Conservation (phyloP, 2,329 filamentous ascomycete genomes). For the Ploettnerulaceae sp. region DNA sequence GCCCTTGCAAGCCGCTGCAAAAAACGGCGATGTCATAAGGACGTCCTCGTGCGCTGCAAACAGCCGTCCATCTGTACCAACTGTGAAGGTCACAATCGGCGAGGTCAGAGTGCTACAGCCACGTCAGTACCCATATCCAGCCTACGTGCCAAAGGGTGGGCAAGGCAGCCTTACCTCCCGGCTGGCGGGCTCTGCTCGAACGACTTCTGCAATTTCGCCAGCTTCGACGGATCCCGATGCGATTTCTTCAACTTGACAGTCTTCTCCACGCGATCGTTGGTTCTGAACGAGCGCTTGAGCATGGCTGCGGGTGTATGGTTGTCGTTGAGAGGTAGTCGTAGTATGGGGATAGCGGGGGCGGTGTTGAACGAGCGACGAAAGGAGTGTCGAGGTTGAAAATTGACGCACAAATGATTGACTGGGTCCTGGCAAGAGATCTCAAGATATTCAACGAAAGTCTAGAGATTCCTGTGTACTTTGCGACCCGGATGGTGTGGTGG, state of each 20-base stretch:
- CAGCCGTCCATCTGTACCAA: constrained; percentile 79
- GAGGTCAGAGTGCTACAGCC: constrained; percentile 39
- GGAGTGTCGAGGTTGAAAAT: constrained; percentile 29
- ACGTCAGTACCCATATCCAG: constrained; percentile 17
- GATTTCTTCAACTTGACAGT: constrained; percentile 76
- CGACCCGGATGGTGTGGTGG: constrained; percentile 36
- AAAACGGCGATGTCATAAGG: constrained; percentile 79
- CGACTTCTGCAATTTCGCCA: constrained; percentile 81
- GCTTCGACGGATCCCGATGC: constrained; percentile 72
- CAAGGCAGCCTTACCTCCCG: constrained; percentile 40
- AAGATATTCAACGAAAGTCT: constrained; percentile 35
- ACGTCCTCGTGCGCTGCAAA: constrained; percentile 96
- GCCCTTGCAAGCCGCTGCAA: constrained; percentile 65
- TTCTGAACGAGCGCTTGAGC: constrained; percentile 90
- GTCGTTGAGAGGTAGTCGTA: constrained; percentile 19
- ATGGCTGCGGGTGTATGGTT: constrained; percentile 48
- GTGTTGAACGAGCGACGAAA: constrained; percentile 34
- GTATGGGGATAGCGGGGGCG: constrained; percentile 24
- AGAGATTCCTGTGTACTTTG: constrained; percentile 34
- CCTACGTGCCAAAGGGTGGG: constrained; percentile 13
- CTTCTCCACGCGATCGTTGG: constrained; percentile 85
- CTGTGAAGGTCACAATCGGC: constrained; percentile 80
- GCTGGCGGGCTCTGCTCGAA: constrained; percentile 52
- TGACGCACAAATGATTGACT: constrained; percentile 37
- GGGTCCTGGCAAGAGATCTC: constrained; percentile 36